Conservation (phyloP, 495 filamentous ascomycete genomes). For the Aspergillus biplanus region DNA sequence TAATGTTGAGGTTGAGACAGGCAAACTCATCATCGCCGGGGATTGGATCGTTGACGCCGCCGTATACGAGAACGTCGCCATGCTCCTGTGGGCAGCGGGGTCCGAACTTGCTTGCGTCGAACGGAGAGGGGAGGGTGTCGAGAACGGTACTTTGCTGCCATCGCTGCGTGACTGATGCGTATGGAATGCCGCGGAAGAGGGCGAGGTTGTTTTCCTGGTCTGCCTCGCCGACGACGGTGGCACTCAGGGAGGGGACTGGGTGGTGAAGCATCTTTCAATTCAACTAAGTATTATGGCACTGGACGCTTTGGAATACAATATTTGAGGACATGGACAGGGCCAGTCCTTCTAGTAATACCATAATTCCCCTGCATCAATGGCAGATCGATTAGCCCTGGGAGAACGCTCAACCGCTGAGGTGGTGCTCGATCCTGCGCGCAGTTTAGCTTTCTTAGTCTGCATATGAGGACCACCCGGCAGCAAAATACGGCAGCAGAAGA, state of each 20-base stretch:
- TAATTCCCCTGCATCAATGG: background rate
- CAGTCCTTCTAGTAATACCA: background rate
- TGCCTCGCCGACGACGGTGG: background rate
- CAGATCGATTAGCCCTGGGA: background rate
- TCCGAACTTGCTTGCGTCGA: background rate
- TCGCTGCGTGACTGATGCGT: background rate
- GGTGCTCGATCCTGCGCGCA: background rate
- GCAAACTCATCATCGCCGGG: conserved; percentile 3
- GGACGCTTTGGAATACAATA: no score
- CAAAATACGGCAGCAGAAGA: background rate
- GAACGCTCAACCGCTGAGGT: background rate
- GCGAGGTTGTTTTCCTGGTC: background rate
- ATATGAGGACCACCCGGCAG: background rate
- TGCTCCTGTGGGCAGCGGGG: background rate
- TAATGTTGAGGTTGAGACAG: conserved; percentile 3
- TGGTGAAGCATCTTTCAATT: background rate
- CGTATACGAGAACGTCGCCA: background rate
- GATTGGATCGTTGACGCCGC: conserved; percentile 1
- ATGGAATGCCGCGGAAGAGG: background rate
- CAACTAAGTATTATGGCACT: background rate
- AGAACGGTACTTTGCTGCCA: background rate
- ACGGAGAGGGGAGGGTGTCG: background rate
- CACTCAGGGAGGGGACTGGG: background rate
- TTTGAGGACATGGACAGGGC: background rate
- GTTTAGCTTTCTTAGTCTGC: background rate